Evolutionary conservation across 148 eudicot genomes (phyloP), one percentile per base, ranked within the genome.

Genomic region (Polygonum aviculare): DNA sequence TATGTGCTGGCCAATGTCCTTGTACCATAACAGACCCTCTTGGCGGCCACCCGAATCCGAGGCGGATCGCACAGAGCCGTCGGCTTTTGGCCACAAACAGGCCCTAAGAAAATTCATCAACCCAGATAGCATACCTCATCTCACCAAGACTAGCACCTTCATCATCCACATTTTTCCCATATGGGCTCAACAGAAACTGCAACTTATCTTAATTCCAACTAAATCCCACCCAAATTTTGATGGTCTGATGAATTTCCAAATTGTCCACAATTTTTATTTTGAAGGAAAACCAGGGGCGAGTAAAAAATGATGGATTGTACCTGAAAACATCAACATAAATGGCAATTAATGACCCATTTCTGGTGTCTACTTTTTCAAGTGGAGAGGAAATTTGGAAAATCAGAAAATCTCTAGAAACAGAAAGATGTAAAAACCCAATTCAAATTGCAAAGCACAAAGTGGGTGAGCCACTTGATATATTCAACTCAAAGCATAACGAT

Each of bases 11-110:
- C 98, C 98, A 38, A 93, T 78, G 80, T 86, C 91, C 75, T 89
- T 91, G 57, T 89, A 80, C 98, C 98, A 93, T 83, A 88, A 79
- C 76, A 89, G 80, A 40, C 98, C 97, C 57, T 88, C 88, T 21
- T 22, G 65, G 35, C 65, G 65, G 4, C 65, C 65, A 2, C 26
- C 62, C 8, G 62, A n/a, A 55, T 55, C 62, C 33, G 62, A 55
- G 1, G 36, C 65, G 14, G 35, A 59, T 10, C 11, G 65, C 4
- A 26, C 14, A 8, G 33, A 22, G 14, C 36, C 35, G 3, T 59
- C 36, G 8, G 36, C 22, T 21, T 59, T 26, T 2, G 65, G 65
- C 33, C 36, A 11, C 35, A 9, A 59, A 59, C 65, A 59, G 65
- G 65, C 65, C 36, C 14, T 59, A 26, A 59, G 36, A 26, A 26